A percentile compares a stretch with the other conserved stretches of the same genome.
Conservation (phyloP, 2,329 filamentous ascomycete species). For the Tolypocladium guangdongense region DNA sequence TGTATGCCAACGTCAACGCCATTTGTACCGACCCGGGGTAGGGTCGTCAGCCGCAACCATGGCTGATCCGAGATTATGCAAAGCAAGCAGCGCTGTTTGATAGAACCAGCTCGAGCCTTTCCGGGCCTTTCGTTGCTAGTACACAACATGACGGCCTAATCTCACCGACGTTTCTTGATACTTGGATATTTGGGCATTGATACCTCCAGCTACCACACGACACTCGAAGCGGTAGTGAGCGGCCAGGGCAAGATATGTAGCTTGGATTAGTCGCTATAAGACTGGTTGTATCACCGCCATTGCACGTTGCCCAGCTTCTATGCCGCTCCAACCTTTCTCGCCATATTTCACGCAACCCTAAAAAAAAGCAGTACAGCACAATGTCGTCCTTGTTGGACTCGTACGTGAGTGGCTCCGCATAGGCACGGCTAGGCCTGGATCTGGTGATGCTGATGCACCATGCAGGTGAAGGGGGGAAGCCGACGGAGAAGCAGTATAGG, state of each 20-base stretch:
- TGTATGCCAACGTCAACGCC: constrained; percentile 5
- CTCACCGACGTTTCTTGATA: constrained; percentile 5
- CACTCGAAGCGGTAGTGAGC: background rate
- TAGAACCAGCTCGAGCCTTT: background rate
- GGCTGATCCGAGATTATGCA: background rate
- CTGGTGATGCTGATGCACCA: background rate
- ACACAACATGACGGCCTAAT: constrained; percentile 13
- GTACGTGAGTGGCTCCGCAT: background rate
- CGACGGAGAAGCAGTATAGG: background rate
- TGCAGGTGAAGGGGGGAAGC: background rate
- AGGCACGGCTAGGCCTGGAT: background rate
- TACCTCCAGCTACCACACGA: background rate
- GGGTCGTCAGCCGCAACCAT: background rate
- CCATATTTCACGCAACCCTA: background rate
- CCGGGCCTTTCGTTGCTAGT: background rate
- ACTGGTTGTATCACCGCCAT: background rate
- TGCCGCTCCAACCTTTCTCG: background rate
- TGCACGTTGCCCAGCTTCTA: background rate
- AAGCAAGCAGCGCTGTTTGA: background rate
- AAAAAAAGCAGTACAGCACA: background rate
- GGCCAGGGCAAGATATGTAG: constrained; percentile 9
- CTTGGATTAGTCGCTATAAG: background rate
- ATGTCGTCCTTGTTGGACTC: background rate
- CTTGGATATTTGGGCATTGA: constrained; percentile 13
- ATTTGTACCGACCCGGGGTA: background rate